A percentile compares a stretch with the other conserved stretches of the same genome.
Conservation (phyloP, 78 protist species). For the Dictyostelium citrinum region DNA sequence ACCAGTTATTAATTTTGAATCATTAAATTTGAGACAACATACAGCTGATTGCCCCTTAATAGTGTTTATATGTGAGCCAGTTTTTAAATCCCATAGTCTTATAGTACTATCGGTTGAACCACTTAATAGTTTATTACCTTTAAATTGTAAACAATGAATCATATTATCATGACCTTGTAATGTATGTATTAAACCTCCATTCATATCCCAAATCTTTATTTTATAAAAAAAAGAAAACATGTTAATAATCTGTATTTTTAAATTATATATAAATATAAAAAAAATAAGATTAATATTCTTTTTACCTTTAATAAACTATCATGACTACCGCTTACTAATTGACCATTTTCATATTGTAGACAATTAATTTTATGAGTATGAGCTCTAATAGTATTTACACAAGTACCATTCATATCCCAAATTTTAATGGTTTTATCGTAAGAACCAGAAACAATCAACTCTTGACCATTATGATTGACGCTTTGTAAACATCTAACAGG, state of each 20-base stretch:
- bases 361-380: constrained; percentile 72
- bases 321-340: constrained; percentile 67
- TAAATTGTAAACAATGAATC: constrained; percentile 77
- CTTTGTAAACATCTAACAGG: constrained; percentile 72
- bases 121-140: constrained; percentile 61
- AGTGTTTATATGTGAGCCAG: constrained; percentile 59
- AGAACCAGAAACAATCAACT: constrained; percentile 30
- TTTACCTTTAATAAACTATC: constrained; percentile 56
- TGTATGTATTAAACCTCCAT: constrained; percentile 51
- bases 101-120: constrained; percentile 70
- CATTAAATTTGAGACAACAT: constrained; percentile 72
- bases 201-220: constrained; percentile 70
- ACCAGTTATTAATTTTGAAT: constrained; percentile 71
- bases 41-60: constrained; percentile 73
- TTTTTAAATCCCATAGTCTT: constrained; percentile 58
- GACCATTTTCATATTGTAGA: constrained; percentile 69
- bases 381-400: constrained; percentile 59
- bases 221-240: neutral
- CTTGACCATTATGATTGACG: constrained; percentile 67
- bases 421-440: constrained; percentile 59
- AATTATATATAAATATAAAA: neutral
- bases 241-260: neutral
- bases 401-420: constrained; percentile 47
- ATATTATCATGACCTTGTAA: constrained; percentile 75
- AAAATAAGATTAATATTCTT: neutral